Evolutionary conservation across 1,284 basidiomycete species (phyloP), one percentile per base, ranked within the genome.

Genomic region (Ustilago curta): DNA sequence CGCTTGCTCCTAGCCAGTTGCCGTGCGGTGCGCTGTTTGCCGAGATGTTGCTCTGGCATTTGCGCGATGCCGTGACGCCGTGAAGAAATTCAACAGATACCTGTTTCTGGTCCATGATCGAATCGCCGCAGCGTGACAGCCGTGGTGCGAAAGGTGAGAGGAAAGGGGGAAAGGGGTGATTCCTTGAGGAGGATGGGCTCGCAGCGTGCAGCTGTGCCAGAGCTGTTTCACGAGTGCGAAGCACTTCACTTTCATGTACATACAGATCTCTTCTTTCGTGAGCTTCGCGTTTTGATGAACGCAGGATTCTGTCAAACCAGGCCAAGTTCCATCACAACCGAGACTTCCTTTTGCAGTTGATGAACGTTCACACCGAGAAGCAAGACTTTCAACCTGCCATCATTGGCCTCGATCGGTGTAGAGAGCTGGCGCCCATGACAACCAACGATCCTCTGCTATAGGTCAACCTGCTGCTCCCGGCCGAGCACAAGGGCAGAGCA

Each of bases 261-360:
- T n/a, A n/a, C n/a, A n/a, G n/a, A n/a, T n/a, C n/a, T n/a, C n/a
- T n/a, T n/a, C n/a, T n/a, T n/a, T n/a, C n/a, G n/a, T n/a, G n/a
- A n/a, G n/a, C n/a, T n/a, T n/a, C n/a, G n/a, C n/a, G n/a, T n/a
- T n/a, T n/a, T n/a, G n/a, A n/a, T n/a, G n/a, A n/a, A n/a, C n/a
- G n/a, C n/a, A n/a, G n/a, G 88, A 89, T 65, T 90, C 91, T 67
- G 91, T 91, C 18, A 83, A 86, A 66, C 91, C 92, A 81, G 94
- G 95, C 80, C n/a, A 96, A 95, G 86, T 97, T 94, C 89, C 91
- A 95, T 80, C 99, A 99, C 86, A 95, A 98, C 86, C 94, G 96
- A 52, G 94, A 96, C 47, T 99, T 99, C 90, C 88, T 99, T 32
- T 87, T 99, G 73, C 97, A 99, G 85, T 99, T 99, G 88, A 97